These are phyloP conservation scores for Nicotiana obtusifolia DNA, from an alignment of 257 asterid genomes.

Conservation along the genomic window DNA sequence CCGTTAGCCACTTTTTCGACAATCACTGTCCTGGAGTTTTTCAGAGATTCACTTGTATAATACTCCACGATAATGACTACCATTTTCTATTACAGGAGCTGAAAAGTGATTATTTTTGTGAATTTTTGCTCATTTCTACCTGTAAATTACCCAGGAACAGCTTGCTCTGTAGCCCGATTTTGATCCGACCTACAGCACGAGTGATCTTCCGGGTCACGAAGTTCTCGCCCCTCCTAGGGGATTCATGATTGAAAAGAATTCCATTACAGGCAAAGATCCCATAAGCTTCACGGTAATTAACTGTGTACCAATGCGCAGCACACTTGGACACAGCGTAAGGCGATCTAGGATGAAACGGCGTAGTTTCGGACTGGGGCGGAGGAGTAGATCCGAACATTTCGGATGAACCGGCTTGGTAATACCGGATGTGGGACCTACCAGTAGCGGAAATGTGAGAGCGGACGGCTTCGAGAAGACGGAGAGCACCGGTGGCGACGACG, in stretches of 20 bases:
- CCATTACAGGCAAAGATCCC: slow-evolving; percentile 92
- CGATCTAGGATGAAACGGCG: slow-evolving; percentile 86
- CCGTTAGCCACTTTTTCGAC: no score
- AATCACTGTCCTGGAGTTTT: no score
- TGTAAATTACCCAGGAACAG: slow-evolving; percentile 71
- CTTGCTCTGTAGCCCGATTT: slow-evolving; percentile 85
- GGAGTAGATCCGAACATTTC: slow-evolving; percentile 99
- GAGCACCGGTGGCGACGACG: slow-evolving; percentile 94
- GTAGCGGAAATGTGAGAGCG: slow-evolving; percentile 77
- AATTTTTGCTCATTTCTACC: background rate
- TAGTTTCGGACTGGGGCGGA: slow-evolving; percentile 74
- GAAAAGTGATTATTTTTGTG: no score
- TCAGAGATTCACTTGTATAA: no score
- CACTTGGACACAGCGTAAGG: slow-evolving; percentile 89
- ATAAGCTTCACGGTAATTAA: slow-evolving; percentile 90
- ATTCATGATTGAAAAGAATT: slow-evolving; percentile 82
- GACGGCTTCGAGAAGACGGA: slow-evolving; percentile 88
- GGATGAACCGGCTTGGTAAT: slow-evolving; percentile 94
- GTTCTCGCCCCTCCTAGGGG: slow-evolving; percentile 90
- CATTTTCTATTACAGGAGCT: no score
- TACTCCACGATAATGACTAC: no score
- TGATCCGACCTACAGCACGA: slow-evolving; percentile 94
- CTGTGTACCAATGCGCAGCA: slow-evolving; percentile 98
- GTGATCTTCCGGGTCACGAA: slow-evolving; percentile 94
- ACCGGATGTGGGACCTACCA: slow-evolving; percentile 63